Base-by-base conservation (phyloP, 208 protist species). In the Acanthamoeba triangularis region DNA sequence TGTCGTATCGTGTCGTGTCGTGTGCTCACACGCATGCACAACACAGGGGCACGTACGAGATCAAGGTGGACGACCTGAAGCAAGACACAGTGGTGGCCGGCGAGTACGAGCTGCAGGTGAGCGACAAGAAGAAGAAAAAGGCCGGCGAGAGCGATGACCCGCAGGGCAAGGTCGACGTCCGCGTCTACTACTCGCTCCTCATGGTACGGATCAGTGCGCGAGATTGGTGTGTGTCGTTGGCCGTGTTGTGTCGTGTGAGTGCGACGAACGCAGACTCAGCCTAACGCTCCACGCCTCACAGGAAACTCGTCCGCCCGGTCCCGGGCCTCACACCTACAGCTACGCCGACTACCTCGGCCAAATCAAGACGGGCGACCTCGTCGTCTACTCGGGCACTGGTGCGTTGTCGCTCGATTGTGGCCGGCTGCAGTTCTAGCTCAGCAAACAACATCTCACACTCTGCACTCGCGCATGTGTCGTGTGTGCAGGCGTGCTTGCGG, bases 341-440 rank as follows among this genome's bases (percentile, higher is more conserved):
- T 85, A 85, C 76, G 44, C 23, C 20, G 76, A 85, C 44, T 56
- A 49, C 76, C 10, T 85, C 44, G 30, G 76, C 7, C 35, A 85
- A 16, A 59, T 85, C 13, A 85, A 85, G 47, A 85, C 76, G 13
- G 76, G 76, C 35, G 76, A 85, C 44, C 44, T 85, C 25, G 30
- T 85, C 44, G 76, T 56, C 30, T 85, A 85, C 76, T 85, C 76
- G 14, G 76, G 37, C 76, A 85, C 76, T n/a, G 76, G 76, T 56
- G 44, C 28, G 54, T 61, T 61, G 5, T 41, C 72, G 37, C 72
- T 82, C 33, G n/a, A 18, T 67, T 67, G 16, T 2, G 28, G 16
- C 28, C 4, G 28, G 61, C 23, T 67, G 28, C 23, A 3, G 23
- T 3, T n/a, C 61, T 67, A 3, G 28, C 61, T n/a, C 28, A 67